Evolutionary conservation across 345 rosid species (phyloP).

Genomic region (Salix brachista): DNA sequence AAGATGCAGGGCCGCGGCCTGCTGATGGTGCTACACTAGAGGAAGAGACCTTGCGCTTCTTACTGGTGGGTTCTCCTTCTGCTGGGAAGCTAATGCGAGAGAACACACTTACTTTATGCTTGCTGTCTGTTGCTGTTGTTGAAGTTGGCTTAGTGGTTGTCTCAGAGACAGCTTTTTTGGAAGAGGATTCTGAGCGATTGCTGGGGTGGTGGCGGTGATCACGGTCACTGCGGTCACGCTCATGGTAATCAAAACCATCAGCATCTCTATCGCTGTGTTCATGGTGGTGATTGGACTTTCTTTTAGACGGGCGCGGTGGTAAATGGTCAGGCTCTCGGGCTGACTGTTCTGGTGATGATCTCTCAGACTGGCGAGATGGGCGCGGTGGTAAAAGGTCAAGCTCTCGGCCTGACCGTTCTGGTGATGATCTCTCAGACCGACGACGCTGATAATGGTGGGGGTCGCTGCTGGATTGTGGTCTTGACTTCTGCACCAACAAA

Average conservation of each 20-base stretch:
- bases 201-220: slow-evolving; percentile 27
- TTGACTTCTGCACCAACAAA: slow-evolving; percentile 30
- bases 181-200: slow-evolving; percentile 40
- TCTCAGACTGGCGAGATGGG: slow-evolving; percentile 45
- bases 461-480: slow-evolving; percentile 37
- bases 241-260: slow-evolving; percentile 28
- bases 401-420: slow-evolving; percentile 38
- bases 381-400: slow-evolving; percentile 45
- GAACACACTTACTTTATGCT: slow-evolving; percentile 72
- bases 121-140: slow-evolving; percentile 33
- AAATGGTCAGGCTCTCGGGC: slow-evolving; percentile 36
- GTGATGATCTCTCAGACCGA: slow-evolving; percentile 49
- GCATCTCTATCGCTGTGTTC: slow-evolving; percentile 30
- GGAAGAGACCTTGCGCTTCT: slow-evolving; percentile 54
- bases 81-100: slow-evolving; percentile 92
- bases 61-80: slow-evolving; percentile 46
- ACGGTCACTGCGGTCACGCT: slow-evolving; percentile 27
- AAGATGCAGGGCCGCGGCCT: slow-evolving; percentile 6
- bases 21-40: slow-evolving; percentile 27
- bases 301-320: slow-evolving; percentile 52
- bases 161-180: slow-evolving; percentile 37
- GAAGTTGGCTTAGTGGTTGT: slow-evolving; percentile 29
- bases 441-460: slow-evolving; percentile 35
- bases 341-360: slow-evolving; percentile 44
- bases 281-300: slow-evolving; percentile 50